Evolutionary conservation across 768 basidiomycete genomes (phyloP), one percentile per base, ranked within the genome.

Genomic region (Russula griseocarnosa): DNA sequence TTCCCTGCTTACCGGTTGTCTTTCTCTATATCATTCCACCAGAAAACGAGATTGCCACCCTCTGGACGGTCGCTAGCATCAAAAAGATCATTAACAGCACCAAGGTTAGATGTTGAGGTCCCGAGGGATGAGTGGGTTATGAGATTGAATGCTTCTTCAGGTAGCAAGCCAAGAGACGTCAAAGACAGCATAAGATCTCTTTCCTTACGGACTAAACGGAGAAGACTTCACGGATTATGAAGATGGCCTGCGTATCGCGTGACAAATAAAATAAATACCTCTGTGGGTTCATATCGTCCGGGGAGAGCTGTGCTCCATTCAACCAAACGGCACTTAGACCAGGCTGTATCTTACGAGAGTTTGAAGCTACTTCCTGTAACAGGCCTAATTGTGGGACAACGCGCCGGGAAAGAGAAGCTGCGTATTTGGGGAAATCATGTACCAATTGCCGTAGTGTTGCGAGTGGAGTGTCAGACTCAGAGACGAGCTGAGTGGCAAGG

Each of bases 21-120:
- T 66, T 84, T 89, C 76, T 92, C 88, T 22, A 98, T 74, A 71
- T 99, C 87, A 73, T 98, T 99, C 87, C 88, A 90, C 84, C 91
- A 98, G 0, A 86, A 71, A 44, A 95, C 81, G 4, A 89, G 79
- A 40, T 76, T 79, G 0, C 87, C 92, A 1, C 83, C 92, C 72
- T 99, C 97, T 3, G 72, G 70, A 20, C 91, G 78, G 74, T 99
- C 96, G 62, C 90, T 93, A 1, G 94, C 88, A 74, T 98, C 97
- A 62, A 96, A 88, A n/a, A 97, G 68, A 0, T 87, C 91, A 59
- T 90, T 88, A 57, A 84, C 69, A 5, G 79, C 77, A 22, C 75
- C 81, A 16, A 74, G 76, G 44, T 77, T 80, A n/a, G 76, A 76
- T 62, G 85, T 82, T 1, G 83, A 75, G 2, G 74, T 72, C 1